Evolutionary conservation across 2,329 filamentous ascomycete species (phyloP).

Genomic region (Aspergillus awamori): DNA sequence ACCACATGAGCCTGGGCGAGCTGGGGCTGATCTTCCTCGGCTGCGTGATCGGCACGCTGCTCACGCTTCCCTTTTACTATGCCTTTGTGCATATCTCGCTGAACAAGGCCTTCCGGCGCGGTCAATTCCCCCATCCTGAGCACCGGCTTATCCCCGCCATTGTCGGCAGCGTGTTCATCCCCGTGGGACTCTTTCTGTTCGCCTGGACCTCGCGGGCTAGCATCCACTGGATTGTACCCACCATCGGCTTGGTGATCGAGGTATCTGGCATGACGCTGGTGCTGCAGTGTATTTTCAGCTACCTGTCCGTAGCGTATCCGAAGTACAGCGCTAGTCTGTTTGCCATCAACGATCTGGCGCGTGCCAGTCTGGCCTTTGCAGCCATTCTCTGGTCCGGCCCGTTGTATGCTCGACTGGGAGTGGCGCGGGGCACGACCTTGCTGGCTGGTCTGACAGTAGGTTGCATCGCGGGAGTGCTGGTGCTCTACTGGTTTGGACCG

Average conservation of each 20-base stretch:
- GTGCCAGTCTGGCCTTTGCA: background rate
- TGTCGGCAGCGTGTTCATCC: background rate
- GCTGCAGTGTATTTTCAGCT: constrained; percentile 32
- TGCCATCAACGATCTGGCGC: constrained; percentile 26
- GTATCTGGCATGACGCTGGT: constrained; percentile 2
- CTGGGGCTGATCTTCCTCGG: background rate
- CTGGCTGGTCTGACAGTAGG: background rate
- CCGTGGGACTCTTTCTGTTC: constrained; percentile 3
- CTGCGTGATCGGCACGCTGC: background rate
- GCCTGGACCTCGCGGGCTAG: constrained; percentile 55
- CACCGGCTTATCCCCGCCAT: constrained; percentile 1
- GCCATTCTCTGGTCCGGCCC: background rate
- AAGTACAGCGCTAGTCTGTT: constrained; percentile 30
- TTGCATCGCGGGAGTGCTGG: background rate
- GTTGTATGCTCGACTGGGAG: background rate
- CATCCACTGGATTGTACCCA: constrained; percentile 50
- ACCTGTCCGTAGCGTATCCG: constrained; percentile 28
- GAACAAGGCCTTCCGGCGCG: background rate
- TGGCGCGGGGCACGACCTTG: background rate
- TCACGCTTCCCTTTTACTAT: background rate
- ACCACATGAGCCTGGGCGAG: background rate
- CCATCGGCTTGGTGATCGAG: constrained; percentile 7
- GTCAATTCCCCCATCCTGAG: background rate
- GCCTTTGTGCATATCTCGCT: background rate
- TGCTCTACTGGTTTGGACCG: background rate